phyloP scores from a whole-genome alignment of 495 filamentous ascomycete genomes.

The Clavariopsis aquatica region DNA sequence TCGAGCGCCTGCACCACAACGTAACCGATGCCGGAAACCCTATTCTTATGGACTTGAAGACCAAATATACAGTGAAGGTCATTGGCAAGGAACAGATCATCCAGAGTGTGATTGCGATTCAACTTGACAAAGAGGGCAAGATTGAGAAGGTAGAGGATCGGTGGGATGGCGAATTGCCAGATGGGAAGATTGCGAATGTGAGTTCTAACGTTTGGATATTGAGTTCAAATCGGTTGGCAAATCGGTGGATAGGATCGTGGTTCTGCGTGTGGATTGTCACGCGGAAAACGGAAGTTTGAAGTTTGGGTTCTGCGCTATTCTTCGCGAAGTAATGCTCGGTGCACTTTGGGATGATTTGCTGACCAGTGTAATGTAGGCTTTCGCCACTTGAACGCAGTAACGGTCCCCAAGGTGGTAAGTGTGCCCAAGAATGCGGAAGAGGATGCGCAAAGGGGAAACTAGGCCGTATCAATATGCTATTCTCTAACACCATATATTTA shows the following conservation, averaged over 20 bases:
- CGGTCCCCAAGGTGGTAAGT: slow-evolving; percentile 56
- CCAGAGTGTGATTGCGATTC: slow-evolving; percentile 52
- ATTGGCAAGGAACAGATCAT: slow-evolving; percentile 57
- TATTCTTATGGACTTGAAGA: slow-evolving; percentile 55
- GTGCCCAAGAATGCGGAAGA: slow-evolving; percentile 61
- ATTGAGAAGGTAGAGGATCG: slow-evolving; percentile 59
- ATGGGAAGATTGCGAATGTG: slow-evolving; percentile 44
- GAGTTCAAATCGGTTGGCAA: slow-evolving; percentile 47
- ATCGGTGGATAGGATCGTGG: slow-evolving; percentile 45
- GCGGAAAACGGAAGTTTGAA: slow-evolving; percentile 42
- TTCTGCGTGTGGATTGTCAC: slow-evolving; percentile 47
- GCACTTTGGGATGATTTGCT: neutral
- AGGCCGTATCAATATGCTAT: neutral
- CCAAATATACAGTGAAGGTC: slow-evolving; percentile 56
- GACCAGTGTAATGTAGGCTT: slow-evolving; percentile 49
- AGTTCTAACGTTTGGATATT: slow-evolving; percentile 44
- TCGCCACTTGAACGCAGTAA: slow-evolving; percentile 58
- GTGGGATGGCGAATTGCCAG: slow-evolving; percentile 58
- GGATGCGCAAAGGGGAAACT: slow-evolving; percentile 44
- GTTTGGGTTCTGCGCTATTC: slow-evolving; percentile 33
- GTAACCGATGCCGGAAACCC: slow-evolving; percentile 58
- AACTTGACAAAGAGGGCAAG: slow-evolving; percentile 45
- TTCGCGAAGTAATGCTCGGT: slow-evolving; percentile 27
- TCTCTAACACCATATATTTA: neutral
- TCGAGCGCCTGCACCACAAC: slow-evolving; percentile 52